Base-by-base conservation (phyloP, 352 stramenopile genomes). In the Vaucheria bursata region DNA sequence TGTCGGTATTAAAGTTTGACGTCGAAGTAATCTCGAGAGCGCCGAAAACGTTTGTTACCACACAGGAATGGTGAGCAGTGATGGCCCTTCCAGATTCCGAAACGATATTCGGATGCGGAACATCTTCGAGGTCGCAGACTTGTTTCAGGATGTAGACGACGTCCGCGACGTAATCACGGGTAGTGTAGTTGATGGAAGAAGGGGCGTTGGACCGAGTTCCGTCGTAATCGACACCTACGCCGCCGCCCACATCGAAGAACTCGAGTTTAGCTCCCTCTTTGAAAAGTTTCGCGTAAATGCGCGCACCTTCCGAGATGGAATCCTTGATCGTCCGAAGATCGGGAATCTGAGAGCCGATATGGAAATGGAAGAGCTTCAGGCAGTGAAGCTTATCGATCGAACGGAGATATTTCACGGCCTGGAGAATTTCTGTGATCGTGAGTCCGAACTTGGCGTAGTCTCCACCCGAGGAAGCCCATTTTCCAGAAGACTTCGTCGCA, bases 1-100 rank as follows among this genome's bases (percentile, higher is more conserved):
- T 59, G 45, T 59, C 45, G 12, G 45, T 59, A 59, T 59, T 59
- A 59, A 59, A 59, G 25, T 59, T 59, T n/a, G n/a, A n/a, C 45
- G 18, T 25, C 12, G 45, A 59, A 59, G 12, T 25, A 59, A 59
- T 59, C 25, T 59, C 45, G 25, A 59, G 45, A 59, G 45, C 45
- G 25, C 45, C 45, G 25, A 59, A 59, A 59, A 59, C 45, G 25
- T 59, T 59, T 59, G 45, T 59, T 25, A 59, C 45, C 45, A 59
- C 45, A 59, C 45, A 59, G 25, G 45, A 59, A 59, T 59, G 45
- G 45, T 59, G 45, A 59, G 45, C 45, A 59, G 45, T 59, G 18
- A 59, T 59, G 45, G 45, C 45, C 45, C 45, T 18, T 59, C 45
- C 45, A 25, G 45, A 59, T 59, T 59, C 45, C 25, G 45, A 59